Evolutionary conservation across 2,329 filamentous ascomycete species (phyloP).

Genomic region (Aschersonia sp.): DNA sequence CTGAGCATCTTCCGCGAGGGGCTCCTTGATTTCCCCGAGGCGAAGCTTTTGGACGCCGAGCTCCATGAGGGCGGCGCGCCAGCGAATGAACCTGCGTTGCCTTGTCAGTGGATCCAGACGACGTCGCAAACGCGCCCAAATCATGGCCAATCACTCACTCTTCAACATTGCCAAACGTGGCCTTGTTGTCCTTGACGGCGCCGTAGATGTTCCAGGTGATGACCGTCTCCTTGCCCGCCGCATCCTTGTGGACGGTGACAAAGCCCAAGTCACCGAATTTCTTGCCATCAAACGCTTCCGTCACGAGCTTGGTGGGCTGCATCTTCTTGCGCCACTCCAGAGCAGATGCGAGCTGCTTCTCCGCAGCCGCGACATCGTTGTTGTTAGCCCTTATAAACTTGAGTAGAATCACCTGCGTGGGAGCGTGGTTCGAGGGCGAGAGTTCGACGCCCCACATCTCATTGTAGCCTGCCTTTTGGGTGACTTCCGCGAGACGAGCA

Average conservation of each 20-base stretch:
- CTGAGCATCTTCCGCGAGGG: slow-evolving; percentile 56
- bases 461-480: slow-evolving; percentile 41
- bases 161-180: slow-evolving; percentile 70
- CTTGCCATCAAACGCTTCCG: slow-evolving; percentile 45
- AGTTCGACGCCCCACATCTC: slow-evolving; percentile 85
- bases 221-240: slow-evolving; percentile 41
- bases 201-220: slow-evolving; percentile 94
- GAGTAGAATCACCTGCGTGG: slow-evolving; percentile 72
- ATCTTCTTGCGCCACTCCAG: slow-evolving; percentile 71
- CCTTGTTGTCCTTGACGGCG: slow-evolving; percentile 64
- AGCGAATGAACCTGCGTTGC: slow-evolving; percentile 59
- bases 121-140: background rate
- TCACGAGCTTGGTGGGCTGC: slow-evolving; percentile 52
- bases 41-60: slow-evolving; percentile 61
- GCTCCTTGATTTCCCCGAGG: slow-evolving; percentile 50
- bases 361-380: slow-evolving; percentile 57
- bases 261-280: slow-evolving; percentile 74
- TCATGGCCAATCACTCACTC: slow-evolving; percentile 41
- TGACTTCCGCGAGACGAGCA: slow-evolving; percentile 40
- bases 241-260: slow-evolving; percentile 53
- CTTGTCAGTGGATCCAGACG: background rate
- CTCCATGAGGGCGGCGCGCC: slow-evolving; percentile 87
- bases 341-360: slow-evolving; percentile 64
- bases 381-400: slow-evolving; percentile 90
- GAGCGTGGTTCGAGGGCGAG: slow-evolving; percentile 38